phyloP scores from a whole-genome alignment of 139 green algal species.

The Tetradesmus lagerheimii region DNA sequence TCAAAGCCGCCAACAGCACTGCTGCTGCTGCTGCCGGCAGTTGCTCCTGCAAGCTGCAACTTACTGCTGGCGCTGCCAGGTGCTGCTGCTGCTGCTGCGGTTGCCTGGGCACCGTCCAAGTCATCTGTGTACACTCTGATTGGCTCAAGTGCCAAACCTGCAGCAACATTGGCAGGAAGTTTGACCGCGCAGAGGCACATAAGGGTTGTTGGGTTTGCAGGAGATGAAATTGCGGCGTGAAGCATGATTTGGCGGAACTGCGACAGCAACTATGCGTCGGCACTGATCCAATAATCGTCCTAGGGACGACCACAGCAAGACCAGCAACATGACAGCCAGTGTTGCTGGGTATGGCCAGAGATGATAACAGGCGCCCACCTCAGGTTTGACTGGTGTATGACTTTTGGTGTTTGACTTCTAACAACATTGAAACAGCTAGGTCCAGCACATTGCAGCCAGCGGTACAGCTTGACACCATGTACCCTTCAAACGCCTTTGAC shows the following conservation, averaged over 20 bases:
- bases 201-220: too few species aligned
- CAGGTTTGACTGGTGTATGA: background rate
- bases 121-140: constrained; percentile 12
- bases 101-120: background rate
- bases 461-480: too few species aligned
- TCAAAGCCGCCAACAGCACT: background rate
- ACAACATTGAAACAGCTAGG: background rate
- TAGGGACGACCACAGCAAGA: too few species aligned
- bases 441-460: background rate
- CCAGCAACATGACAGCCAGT: too few species aligned
- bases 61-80: background rate
- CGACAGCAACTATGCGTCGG: too few species aligned
- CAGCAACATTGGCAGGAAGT: background rate
- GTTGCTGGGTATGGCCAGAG: too few species aligned
- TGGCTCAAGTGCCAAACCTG: background rate
- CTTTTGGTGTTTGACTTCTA: background rate
- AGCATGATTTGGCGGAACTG: too few species aligned
- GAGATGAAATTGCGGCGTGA: too few species aligned
- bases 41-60: background rate
- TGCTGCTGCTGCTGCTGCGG: background rate
- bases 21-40: background rate
- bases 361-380: too few species aligned
- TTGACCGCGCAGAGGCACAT: too few species aligned
- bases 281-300: too few species aligned
- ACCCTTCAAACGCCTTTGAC: too few species aligned